These are phyloP conservation scores for Solanum pinnatisectum DNA, from an alignment of 257 asterid genomes.

Conservation along the genomic window DNA sequence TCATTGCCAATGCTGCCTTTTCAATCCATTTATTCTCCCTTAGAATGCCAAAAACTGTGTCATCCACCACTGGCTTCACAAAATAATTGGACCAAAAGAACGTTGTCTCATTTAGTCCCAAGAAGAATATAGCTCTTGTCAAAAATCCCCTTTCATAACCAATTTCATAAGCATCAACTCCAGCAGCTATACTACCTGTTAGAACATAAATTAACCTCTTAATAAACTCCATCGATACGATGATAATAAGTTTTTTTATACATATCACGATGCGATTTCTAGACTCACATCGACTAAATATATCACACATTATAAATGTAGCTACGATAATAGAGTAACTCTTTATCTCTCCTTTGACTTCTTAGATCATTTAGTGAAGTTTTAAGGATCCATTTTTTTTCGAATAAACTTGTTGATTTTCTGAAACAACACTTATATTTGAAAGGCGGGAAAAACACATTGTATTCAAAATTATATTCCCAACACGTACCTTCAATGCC, in stretches of 20 bases:
- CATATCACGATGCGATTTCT: not conserved
- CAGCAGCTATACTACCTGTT: slow-evolving; percentile 41
- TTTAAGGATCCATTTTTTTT: no score
- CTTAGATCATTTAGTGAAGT: not conserved
- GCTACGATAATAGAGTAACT: not conserved
- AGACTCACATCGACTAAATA: not conserved
- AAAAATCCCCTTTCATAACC: slow-evolving; percentile 17
- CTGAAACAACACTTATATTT: not conserved
- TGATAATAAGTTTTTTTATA: not conserved
- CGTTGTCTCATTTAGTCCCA: slow-evolving; percentile 68
- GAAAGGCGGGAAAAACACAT: not conserved
- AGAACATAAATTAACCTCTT: not conserved
- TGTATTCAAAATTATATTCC: not conserved
- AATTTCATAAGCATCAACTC: slow-evolving; percentile 39
- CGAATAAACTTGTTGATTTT: not conserved
- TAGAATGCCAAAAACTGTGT: slow-evolving; percentile 37
- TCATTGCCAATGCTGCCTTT: slow-evolving; percentile 42
- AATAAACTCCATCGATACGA: not conserved
- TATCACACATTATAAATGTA: not conserved
- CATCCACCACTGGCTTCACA: slow-evolving; percentile 75
- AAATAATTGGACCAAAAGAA: slow-evolving; percentile 46
- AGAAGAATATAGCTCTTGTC: slow-evolving; percentile 35
- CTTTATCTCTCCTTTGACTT: not conserved
- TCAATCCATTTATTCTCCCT: slow-evolving; percentile 40
- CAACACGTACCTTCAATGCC: slow-evolving; percentile 50